Evolutionary conservation across 2,329 filamentous ascomycete genomes (phyloP).

Genomic region (Cladophialophora bantiana): DNA sequence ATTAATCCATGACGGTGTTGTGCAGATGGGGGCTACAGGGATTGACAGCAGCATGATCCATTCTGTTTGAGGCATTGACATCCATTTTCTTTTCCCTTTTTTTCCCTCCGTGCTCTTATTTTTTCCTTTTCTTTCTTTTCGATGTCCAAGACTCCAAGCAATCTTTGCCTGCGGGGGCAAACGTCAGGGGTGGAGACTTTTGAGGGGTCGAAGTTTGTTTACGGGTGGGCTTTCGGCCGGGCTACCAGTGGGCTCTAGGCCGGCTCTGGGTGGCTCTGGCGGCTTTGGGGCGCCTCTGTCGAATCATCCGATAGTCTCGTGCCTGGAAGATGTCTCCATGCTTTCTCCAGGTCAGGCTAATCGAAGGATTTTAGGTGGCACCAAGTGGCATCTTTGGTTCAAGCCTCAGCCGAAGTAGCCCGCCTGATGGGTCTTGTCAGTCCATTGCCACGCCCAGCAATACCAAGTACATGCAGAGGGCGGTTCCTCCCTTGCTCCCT

Average conservation of each 20-base stretch:
- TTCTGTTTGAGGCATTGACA: not conserved
- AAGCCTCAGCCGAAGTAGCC: slow-evolving; percentile 15
- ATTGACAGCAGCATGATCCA: slow-evolving; percentile 9
- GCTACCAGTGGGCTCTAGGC: not conserved
- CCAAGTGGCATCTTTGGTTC: not conserved
- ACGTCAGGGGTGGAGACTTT: slow-evolving; percentile 16
- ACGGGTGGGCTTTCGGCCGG: not conserved
- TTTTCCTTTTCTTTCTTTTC: slow-evolving; percentile 6
- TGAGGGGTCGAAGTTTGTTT: slow-evolving; percentile 8
- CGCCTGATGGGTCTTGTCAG: not conserved
- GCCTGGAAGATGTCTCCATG: slow-evolving; percentile 10
- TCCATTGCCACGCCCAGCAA: not conserved
- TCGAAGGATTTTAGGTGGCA: slow-evolving; percentile 1
- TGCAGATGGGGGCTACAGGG: slow-evolving; percentile 6
- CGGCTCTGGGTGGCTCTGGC: not conserved
- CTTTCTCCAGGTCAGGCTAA: not conserved
- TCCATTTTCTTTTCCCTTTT: not conserved
- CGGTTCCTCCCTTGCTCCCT: not conserved
- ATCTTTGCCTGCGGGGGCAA: not conserved
- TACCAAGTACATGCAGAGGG: not conserved
- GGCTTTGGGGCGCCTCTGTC: not conserved
- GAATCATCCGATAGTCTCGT: not conserved
- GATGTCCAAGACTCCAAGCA: not conserved
- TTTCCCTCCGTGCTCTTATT: slow-evolving; percentile 5
- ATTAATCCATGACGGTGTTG: not conserved